Conservation (phyloP, 345 rosid species). For the Geranium rotundifolium region DNA sequence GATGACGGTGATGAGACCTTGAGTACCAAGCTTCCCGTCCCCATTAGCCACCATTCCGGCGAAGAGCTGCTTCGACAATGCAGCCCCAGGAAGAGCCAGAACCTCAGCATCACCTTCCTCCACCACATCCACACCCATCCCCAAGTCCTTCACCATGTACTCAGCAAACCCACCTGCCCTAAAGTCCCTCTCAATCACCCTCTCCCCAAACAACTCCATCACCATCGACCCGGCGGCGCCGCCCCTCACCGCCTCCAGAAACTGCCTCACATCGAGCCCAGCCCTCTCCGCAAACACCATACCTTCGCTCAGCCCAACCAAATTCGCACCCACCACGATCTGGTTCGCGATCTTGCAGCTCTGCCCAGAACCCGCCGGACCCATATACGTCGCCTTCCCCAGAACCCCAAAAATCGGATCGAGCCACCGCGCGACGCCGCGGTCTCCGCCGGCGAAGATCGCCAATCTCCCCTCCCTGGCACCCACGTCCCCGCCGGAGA, state of each 20-base stretch:
- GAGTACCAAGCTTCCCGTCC: conserved; percentile 57
- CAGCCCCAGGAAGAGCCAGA: conserved; percentile 52
- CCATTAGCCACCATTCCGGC: conserved; percentile 76
- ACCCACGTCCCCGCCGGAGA: conserved; percentile 63
- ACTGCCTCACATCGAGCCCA: conserved; percentile 43
- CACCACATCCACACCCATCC: conserved; percentile 52
- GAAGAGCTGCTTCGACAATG: conserved; percentile 64
- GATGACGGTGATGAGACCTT: conserved; percentile 64
- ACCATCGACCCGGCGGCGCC: conserved; percentile 62
- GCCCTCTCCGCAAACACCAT: conserved; percentile 55
- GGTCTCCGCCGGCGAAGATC: conserved; percentile 62
- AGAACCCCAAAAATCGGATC: conserved; percentile 38
- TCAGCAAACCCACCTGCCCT: conserved; percentile 63
- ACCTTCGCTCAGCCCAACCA: conserved; percentile 71
- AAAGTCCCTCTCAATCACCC: conserved; percentile 53
- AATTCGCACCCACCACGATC: conserved; percentile 53
- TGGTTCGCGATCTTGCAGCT: conserved; percentile 75
- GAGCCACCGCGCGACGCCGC: conserved; percentile 45
- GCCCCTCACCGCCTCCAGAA: conserved; percentile 35
- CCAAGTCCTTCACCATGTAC: conserved; percentile 83
- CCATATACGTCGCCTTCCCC: conserved; percentile 58
- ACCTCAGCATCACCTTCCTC: conserved; percentile 27
- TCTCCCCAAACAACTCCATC: conserved; percentile 62
- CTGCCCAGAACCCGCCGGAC: conserved; percentile 67
- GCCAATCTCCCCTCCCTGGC: conserved; percentile 58